phyloP scores from a whole-genome alignment of 345 rosid species.

The Sonneratia caseolaris region DNA sequence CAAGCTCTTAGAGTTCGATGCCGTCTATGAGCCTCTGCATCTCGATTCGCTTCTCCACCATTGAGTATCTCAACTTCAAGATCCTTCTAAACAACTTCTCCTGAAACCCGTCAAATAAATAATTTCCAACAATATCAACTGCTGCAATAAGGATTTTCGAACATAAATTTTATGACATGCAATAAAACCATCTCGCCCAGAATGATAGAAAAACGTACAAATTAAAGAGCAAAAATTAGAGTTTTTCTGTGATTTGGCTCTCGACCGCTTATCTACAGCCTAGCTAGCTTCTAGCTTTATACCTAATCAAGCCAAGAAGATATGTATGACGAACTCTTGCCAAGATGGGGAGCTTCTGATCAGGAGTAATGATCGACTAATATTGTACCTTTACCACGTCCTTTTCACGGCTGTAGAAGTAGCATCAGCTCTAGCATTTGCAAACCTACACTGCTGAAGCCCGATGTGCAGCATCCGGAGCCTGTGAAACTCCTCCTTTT shows the following conservation, averaged over 20 bases:
- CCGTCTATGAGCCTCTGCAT: constrained; percentile 28
- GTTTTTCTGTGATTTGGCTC: no score
- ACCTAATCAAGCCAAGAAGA: no score
- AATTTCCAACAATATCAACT: neutral
- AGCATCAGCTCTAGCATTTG: constrained; percentile 46
- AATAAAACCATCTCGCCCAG: neutral
- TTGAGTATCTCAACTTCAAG: constrained; percentile 25
- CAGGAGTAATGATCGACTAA: neutral
- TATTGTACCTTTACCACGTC: constrained; percentile 31
- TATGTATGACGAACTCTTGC: no score
- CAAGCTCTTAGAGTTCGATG: constrained; percentile 30
- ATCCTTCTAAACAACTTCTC: constrained; percentile 34
- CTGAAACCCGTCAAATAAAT: constrained; percentile 21
- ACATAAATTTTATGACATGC: neutral
- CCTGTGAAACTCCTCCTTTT: constrained; percentile 43
- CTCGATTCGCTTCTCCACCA: constrained; percentile 31
- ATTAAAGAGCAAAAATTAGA: no score
- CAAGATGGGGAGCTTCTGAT: no score
- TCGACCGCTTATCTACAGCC: neutral
- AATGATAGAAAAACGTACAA: no score
- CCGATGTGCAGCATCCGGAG: constrained; percentile 37
- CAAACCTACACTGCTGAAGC: constrained; percentile 54
- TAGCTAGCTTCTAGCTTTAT: no score
- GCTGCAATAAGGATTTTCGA: neutral
- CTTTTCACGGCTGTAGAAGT: constrained; percentile 22